Evolutionary conservation across 805 yeast species (phyloP), one percentile per base, ranked within the genome.

Genomic region (Lachancea lanzarotensis): DNA sequence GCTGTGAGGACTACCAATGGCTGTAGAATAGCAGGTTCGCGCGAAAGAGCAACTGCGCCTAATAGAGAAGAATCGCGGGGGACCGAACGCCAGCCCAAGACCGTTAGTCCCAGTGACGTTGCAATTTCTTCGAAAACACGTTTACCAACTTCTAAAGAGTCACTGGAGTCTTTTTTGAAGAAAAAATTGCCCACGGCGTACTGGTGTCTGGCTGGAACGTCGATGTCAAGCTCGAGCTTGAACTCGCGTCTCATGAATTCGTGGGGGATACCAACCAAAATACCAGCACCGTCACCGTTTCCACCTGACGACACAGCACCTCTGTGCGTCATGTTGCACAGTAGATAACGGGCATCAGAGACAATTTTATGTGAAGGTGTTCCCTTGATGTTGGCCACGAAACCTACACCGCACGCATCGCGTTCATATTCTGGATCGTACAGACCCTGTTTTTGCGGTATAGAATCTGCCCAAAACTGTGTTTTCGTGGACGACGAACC

Each of bases 261-360:
- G 69, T 90, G 96, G 30, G 97, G 96, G 51, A 91, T 80, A 26
- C 95, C 84, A 41, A 93, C 79, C 78, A 91, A 79, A 50, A 91
- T 88, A 66, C 98, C 98, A 22, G 98, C 98, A 68, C 98, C 98
- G 64, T 91, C 98, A 68, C 98, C 98, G 65, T 91, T 96, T 18
- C 97, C 95, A 61, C 90, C 96, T 1, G 88, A 74, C 48, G 96
- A 95, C 49, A 90, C 96, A 34, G 98, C 98, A 63, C 98, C 98
- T 71, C 98, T 81, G 68, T 91, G 98, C 50, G 97, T 86, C 98
- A 91, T 93, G 70, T 93, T 91, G 72, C 98, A 90, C 45, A 91
- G 79, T 58, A 91, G 71, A 62, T 78, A 79, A 54, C 80, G 74
- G 35, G 96, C 96, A 70, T 93, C 98, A 35, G 95, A 81, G 48